Base-by-base conservation (phyloP, 305 asterid genomes). In the Stenogyne calaminthoides region DNA sequence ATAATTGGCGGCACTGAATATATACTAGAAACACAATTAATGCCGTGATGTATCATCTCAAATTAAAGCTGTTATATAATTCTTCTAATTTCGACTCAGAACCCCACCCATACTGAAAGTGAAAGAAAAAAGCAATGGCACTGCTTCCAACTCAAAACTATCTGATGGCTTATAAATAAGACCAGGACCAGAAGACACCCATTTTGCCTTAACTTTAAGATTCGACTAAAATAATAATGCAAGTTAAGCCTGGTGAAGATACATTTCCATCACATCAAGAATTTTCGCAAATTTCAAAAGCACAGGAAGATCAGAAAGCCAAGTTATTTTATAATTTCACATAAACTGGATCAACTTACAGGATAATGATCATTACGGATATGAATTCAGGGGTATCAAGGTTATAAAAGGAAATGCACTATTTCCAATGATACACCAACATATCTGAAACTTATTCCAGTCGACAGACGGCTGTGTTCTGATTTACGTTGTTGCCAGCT, bases 401-500 rank as follows among this genome's bases (percentile, higher is more conserved):
- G n/a, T 71, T 63, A n/a, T 59, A n/a, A 46, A 76, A 67, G 58
- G 44, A 36, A 64, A 76, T 59, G 62, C 19, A 62, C 34, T 76
- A 8, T 52, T 18, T 52, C 55, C 78, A 19, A 63, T 37, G 73
- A 67, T 64, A 54, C 62, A 77, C 67, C 71, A 69, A 47, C 61
- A 70, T 34, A 60, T 72, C 46, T 42, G 42, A 32, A 75, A 67
- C 66, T 80, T 80, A 88, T 49, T 89, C 88, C 80, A 91, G 37
- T 22, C n/a, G 93, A 86, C 75, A 85, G 80, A 83, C 90, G 70
- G 49, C 90, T 88, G 14, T n/a, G 88, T 86, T 81, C 97, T 84
- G 80, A 94, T 72, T 77, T 82, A 69, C 89, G 88, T 70, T 82
- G 97, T 73, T 94, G 99, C 60, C 80, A 86, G 78, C 80, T n/a